Base-by-base conservation (phyloP, 2,329 filamentous ascomycete species). In the Lasiodiplodia gonubiensis region DNA sequence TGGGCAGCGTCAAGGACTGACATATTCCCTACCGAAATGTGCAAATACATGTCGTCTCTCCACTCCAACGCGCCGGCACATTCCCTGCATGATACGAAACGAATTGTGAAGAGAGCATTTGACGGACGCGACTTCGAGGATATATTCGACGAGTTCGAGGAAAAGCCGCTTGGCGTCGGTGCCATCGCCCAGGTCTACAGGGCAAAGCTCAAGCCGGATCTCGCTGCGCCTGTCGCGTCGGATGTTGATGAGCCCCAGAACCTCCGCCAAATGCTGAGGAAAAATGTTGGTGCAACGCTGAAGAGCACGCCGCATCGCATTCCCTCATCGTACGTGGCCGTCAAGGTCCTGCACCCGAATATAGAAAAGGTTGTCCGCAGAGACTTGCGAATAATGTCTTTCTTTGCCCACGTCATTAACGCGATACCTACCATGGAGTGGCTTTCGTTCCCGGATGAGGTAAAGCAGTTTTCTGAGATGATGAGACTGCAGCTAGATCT, bases 151-250 rank as follows among this genome's bases (percentile, higher is more conserved):
- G 95, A 98, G 77, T 99, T 99, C 72, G 86, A 97, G 33, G 92
- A 96, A 79, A 88, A 85, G 71, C 95, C 95, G 0, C 82, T 99
- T 0, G 95, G 95, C 0, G 94, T 98, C 0, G 95, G 95, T 12
- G 95, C 95, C 35, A 98, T 99, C 73, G 95, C 95, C 0, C 95
- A 99, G 78, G 95, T 98, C 2, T 99, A 99, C 85, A 96, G 93
- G 76, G 95, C 95, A 0, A 97, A 93, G 78, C 81, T 99, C 54
- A 96, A 93, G 75, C 87, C 91, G 0, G 89, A 92, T 72, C 82
- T 98, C 64, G 89, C 91, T 6, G 86, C 85, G 0, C 86, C 88
- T 0, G 86, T 86, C 57, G 84, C 89, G 55, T 77, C 82, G 23
- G 87, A 90, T 63, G 77, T 88, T 1, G 76, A 81, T 4, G 81